Conservation (phyloP, 495 filamentous ascomycete genomes). For the Aspergillus mulundensis region DNA sequence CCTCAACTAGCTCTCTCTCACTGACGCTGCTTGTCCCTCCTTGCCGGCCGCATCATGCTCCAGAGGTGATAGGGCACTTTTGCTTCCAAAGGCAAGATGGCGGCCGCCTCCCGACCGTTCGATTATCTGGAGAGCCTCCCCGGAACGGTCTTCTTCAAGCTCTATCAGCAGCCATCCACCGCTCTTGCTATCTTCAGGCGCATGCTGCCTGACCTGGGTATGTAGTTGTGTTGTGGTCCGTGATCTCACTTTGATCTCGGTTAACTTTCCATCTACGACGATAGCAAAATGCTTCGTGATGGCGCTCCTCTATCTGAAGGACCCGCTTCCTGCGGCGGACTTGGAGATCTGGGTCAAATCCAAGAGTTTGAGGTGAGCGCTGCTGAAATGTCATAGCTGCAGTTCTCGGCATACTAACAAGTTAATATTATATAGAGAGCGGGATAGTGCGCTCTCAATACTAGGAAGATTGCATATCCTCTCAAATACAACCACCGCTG, state of each 20-base stretch:
- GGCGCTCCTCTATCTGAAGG: conserved; percentile 82
- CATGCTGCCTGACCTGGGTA: conserved; percentile 91
- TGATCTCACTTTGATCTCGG: conserved; percentile 1
- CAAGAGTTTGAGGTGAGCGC: conserved; percentile 59
- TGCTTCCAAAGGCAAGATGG: conserved; percentile 51
- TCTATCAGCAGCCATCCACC: conserved; percentile 95
- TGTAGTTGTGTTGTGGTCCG: conserved; percentile 22
- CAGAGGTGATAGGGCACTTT: conserved; percentile 29
- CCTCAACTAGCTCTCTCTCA: background rate
- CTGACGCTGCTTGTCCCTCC: conserved; percentile 15
- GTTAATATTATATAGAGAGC: conserved; percentile 48
- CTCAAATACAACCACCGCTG: conserved; percentile 51
- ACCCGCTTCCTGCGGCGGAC: conserved; percentile 67
- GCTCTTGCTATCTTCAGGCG: conserved; percentile 93
- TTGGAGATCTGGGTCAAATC: conserved; percentile 80
- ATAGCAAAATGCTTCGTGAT: conserved; percentile 93
- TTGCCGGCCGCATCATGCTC: conserved; percentile 30
- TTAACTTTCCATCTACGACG: background rate
- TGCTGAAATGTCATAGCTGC: background rate
- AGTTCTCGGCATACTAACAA: background rate
- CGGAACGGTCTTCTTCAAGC: conserved; percentile 76
- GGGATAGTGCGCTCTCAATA: conserved; percentile 75
- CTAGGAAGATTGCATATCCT: conserved; percentile 82
- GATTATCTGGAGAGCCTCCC: conserved; percentile 89
- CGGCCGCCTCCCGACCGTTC: conserved; percentile 63